Evolutionary conservation across 2,329 filamentous ascomycete genomes (phyloP).

Genomic region (Madurella fahalii): DNA sequence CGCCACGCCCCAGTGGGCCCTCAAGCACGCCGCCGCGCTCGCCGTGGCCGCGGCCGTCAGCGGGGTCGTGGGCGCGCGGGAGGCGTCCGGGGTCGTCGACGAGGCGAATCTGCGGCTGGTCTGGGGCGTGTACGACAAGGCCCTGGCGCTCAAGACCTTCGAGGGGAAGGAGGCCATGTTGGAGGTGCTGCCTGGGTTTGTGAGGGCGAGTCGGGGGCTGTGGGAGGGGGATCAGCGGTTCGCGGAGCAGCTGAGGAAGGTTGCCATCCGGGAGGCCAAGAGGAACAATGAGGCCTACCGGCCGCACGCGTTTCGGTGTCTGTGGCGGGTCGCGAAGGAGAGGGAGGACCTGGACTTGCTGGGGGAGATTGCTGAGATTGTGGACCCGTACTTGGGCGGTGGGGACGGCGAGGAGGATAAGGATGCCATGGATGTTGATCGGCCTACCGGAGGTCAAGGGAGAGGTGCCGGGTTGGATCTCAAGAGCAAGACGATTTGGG

Average conservation of each 20-base stretch:
- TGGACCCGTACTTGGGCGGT: constrained; percentile 55
- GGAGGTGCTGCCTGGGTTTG: constrained; percentile 73
- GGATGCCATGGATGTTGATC: constrained; percentile 67
- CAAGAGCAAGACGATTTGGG: constrained; percentile 42
- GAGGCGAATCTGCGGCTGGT: constrained; percentile 57
- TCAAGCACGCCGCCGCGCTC: constrained; percentile 84
- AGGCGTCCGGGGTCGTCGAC: constrained; percentile 55
- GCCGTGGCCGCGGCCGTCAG: constrained; percentile 70
- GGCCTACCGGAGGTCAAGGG: constrained; percentile 25
- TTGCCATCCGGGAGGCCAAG: constrained; percentile 81
- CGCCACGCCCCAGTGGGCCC: constrained; percentile 78
- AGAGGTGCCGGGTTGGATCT: constrained; percentile 30
- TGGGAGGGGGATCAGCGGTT: constrained; percentile 51
- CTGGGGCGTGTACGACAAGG: constrained; percentile 81
- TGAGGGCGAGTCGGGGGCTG: constrained; percentile 57
- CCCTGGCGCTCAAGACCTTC: constrained; percentile 85
- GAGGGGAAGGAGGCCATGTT: constrained; percentile 84
- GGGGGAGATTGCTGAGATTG: constrained; percentile 60
- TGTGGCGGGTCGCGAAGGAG: constrained; percentile 68
- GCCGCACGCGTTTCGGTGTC: constrained; percentile 65
- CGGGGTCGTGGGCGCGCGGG: constrained; percentile 58
- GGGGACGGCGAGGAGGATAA: constrained; percentile 60
- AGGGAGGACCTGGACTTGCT: constrained; percentile 68
- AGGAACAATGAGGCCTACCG: constrained; percentile 84
- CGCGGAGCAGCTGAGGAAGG: constrained; percentile 69